Base-by-base conservation (phyloP, 768 basidiomycete species). In the Leccinum aurantiacum region DNA sequence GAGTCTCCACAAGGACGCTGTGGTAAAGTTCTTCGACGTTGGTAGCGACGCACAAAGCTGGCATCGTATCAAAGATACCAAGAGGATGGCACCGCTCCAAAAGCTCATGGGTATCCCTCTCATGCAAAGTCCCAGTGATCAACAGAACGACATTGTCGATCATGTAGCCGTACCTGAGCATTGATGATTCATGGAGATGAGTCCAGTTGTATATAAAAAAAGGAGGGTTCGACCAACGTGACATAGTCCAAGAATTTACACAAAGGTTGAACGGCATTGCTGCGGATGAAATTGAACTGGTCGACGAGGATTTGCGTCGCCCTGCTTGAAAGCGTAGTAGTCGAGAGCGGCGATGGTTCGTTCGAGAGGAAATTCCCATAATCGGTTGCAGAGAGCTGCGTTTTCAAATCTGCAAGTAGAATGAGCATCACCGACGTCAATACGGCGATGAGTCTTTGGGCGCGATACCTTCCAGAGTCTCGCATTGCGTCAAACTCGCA, bases 311-410 rank as follows among this genome's bases (percentile, higher is more conserved):
- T 81, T 71, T 95, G 90, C 3, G 95, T 98, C 29, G 97, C 96
- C 77, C 90, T 95, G 77, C 96, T 95, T n/a, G 93, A 85, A 71
- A 98, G 98, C 53, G 93, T 95, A 9, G 93, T 88, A 8, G 96
- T 97, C 57, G 93, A 91, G 57, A 98, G 84, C 13, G 95, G 95
- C 25, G 93, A 82, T 3, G 96, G 89, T 73, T 99, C 97, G 69
- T 98, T 98, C 29, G 96, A 88, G 50, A 99, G 88, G 76, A 99
- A 99, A 77, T 93, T 96, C 70, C 95, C 95, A 73, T 99, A 99
- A 77, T 99, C 97, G 6, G 96, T 98, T 13, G 95, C 86, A 15
- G 93, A 91, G 33, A 99, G 82, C 71, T 99, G 97, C 50, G 97
- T 95, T 63, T 93, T 84, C 75, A 99, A 88, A 77, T 99, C 97